A percentile compares a stretch with the other conserved stretches of the same genome.
Conservation (phyloP, 2,329 filamentous ascomycete species). For the Diaporthe sp. region DNA sequence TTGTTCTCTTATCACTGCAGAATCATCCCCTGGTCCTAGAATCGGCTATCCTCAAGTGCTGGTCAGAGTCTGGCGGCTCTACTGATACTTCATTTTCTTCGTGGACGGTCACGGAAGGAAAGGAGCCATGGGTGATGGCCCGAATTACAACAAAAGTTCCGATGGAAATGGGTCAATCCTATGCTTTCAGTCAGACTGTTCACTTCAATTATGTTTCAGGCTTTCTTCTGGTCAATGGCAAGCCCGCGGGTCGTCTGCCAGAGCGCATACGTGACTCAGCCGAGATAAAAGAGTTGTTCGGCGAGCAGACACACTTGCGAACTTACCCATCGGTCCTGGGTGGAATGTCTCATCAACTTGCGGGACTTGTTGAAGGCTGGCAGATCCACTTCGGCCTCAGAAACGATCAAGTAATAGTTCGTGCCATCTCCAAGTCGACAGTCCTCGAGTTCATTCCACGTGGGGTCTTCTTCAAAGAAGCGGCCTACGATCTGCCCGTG, state of each 20-base stretch:
- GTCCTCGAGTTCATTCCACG: constrained; percentile 52
- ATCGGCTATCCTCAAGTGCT: constrained; percentile 54
- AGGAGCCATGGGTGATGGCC: constrained; percentile 51
- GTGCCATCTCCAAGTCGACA: constrained; percentile 47
- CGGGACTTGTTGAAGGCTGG: constrained; percentile 52
- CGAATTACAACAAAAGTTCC: constrained; percentile 37
- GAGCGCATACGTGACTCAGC: constrained; percentile 58
- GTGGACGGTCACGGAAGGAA: constrained; percentile 39
- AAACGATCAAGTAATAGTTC: constrained; percentile 55
- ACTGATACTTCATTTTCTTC: not conserved
- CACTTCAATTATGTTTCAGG: constrained; percentile 53
- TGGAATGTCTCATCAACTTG: constrained; percentile 64
- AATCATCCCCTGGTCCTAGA: constrained; percentile 44
- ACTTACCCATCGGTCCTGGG: constrained; percentile 63
- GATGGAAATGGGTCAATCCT: not conserved
- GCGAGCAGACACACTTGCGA: constrained; percentile 58
- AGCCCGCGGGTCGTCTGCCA: constrained; percentile 61
- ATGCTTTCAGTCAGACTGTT: constrained; percentile 40
- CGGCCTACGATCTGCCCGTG: constrained; percentile 62
- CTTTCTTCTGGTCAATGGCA: constrained; percentile 52
- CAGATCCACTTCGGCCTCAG: constrained; percentile 68
- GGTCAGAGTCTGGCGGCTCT: constrained; percentile 52
- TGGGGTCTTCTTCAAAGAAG: constrained; percentile 44
- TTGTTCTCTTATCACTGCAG: constrained; percentile 52
- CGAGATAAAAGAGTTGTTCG: constrained; percentile 65